phyloP scores from a whole-genome alignment of 345 rosid genomes.

The Raphanus raphanistrum region DNA sequence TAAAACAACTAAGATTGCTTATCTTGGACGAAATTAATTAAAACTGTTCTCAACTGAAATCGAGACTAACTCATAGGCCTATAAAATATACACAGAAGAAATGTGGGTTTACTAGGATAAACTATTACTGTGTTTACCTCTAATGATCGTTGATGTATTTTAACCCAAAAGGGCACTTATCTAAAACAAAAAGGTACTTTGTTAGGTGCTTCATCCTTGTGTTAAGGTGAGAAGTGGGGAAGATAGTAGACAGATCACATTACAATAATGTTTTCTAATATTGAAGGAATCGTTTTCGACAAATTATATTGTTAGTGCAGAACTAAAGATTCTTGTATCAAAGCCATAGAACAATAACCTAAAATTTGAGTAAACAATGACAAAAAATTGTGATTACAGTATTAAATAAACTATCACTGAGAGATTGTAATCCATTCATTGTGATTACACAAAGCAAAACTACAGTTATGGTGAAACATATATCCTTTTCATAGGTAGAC shows the following conservation, averaged over 20 bases:
- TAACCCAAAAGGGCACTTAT: conserved; percentile 4
- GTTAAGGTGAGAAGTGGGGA: conserved; percentile 4
- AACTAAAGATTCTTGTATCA: neutral
- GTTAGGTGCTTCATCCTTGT: neutral
- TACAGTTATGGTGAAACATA: neutral
- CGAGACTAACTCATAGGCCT: neutral
- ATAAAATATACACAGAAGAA: neutral
- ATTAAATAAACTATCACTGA: neutral
- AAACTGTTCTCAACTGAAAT: neutral
- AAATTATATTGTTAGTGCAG: neutral
- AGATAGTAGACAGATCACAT: neutral
- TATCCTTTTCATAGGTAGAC: conserved; percentile 18
- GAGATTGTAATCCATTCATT: conserved; percentile 8
- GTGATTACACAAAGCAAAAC: conserved; percentile 10
- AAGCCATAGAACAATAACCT: neutral
- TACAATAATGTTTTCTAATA: neutral
- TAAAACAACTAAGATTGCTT: neutral
- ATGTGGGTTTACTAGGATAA: neutral
- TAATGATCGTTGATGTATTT: neutral
- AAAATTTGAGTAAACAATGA: neutral
- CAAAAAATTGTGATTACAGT: no score
- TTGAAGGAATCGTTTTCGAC: neutral
- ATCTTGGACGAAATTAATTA: neutral
- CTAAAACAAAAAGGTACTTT: neutral
- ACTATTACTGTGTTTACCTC: neutral